These are phyloP conservation scores for Lactarius indigo DNA, from an alignment of 768 basidiomycete genomes.

Conservation along the genomic window DNA sequence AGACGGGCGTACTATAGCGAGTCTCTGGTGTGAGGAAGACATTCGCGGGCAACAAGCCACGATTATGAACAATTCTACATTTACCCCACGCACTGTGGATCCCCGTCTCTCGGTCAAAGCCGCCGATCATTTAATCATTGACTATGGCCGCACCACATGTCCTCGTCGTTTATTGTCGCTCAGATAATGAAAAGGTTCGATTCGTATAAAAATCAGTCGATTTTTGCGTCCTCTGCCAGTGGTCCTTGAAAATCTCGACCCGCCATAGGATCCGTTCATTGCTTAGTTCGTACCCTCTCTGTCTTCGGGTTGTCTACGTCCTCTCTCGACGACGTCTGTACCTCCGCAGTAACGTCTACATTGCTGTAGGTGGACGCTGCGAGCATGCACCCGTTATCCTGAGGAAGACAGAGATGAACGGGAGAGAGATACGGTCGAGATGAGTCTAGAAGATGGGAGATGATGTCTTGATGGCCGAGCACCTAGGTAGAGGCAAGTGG, in stretches of 20 bases:
- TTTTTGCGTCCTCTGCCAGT: not conserved
- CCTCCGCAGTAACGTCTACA: not conserved
- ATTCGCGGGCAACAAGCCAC: not conserved
- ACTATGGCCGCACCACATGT: not conserved
- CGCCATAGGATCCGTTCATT: not conserved
- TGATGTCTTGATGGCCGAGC: not conserved
- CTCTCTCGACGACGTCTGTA: not conserved
- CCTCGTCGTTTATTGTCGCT: not conserved
- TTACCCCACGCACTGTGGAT: not conserved
- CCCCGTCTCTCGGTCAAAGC: not conserved
- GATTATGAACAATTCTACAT: not conserved
- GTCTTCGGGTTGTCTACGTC: not conserved
- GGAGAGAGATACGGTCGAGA: not conserved
- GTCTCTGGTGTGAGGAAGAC: not conserved
- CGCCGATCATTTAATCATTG: not conserved
- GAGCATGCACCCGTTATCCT: not conserved
- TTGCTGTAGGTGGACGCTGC: not conserved
- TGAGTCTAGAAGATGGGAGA: not conserved
- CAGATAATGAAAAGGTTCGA: not conserved
- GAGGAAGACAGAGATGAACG: not conserved
- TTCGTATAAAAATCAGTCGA: not conserved
- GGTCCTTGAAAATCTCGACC: not conserved
- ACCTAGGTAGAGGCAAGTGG: not conserved
- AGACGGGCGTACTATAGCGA: too few species aligned
- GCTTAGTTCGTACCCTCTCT: not conserved